These are phyloP conservation scores for Fusarium mangiferae DNA, from an alignment of 2,329 filamentous ascomycete species.

Conservation along the genomic window DNA sequence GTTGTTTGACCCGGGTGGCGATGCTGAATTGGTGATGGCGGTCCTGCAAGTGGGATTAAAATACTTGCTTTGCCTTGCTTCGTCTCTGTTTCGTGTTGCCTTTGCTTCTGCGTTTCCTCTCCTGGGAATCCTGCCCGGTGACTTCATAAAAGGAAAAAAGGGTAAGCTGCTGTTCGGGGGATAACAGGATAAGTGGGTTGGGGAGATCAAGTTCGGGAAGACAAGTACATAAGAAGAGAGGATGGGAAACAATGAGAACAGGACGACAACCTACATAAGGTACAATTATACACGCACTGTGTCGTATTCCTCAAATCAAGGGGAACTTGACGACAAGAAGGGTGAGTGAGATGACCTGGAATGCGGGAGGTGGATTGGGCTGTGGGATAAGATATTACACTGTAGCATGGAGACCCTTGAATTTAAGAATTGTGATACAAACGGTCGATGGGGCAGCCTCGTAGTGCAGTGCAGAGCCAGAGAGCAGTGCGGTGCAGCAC, in stretches of 20 bases:
- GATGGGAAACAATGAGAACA: slow-evolving; percentile 13
- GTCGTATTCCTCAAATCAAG: slow-evolving; percentile 15
- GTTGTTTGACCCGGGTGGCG: slow-evolving; percentile 26
- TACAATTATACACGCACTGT: slow-evolving; percentile 32
- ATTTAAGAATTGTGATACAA: slow-evolving; percentile 19
- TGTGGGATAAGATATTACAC: slow-evolving; percentile 29
- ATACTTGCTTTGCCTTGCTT: slow-evolving; percentile 30
- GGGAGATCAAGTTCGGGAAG: slow-evolving; percentile 26
- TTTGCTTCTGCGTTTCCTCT: slow-evolving; percentile 25
- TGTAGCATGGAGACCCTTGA: slow-evolving; percentile 26
- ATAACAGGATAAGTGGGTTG: slow-evolving; percentile 28
- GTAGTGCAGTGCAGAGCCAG: neutral
- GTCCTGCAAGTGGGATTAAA: slow-evolving; percentile 25
- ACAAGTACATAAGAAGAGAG: neutral
- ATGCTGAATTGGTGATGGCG: slow-evolving; percentile 20
- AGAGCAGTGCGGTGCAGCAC: neutral
- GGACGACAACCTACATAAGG: neutral
- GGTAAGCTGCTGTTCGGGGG: slow-evolving; percentile 9
- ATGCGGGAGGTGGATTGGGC: slow-evolving; percentile 26
- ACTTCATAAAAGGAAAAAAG: slow-evolving; percentile 26
- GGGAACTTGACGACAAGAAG: slow-evolving; percentile 21
- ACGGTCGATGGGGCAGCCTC: slow-evolving; percentile 6
- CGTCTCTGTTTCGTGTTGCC: slow-evolving; percentile 14
- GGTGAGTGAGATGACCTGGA: slow-evolving; percentile 32
- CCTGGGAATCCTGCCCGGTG: slow-evolving; percentile 25